Evolutionary conservation across 306 rosid genomes (phyloP).

Genomic region (Prosopis cineraria): DNA sequence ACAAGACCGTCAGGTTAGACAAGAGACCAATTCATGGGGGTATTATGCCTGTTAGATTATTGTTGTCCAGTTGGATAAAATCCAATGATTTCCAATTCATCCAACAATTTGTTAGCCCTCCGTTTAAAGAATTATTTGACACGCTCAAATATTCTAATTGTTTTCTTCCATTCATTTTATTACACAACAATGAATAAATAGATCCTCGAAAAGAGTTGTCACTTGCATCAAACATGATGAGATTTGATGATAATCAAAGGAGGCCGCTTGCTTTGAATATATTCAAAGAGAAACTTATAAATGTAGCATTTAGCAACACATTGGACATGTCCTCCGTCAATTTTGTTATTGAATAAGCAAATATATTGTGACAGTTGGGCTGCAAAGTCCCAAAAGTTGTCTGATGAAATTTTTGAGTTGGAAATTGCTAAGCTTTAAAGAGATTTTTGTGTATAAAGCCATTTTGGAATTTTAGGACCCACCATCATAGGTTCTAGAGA

Average conservation of each 20-base stretch:
- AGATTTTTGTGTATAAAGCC: conserved; percentile 28
- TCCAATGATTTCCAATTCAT: background rate
- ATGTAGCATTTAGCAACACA: background rate
- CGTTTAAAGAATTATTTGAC: background rate
- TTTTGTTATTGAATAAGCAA: background rate
- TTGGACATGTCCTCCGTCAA: conserved; percentile 24
- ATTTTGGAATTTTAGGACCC: conserved; percentile 27
- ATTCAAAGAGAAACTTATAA: background rate
- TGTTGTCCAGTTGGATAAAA: background rate
- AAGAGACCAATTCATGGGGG: background rate
- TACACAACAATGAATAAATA: background rate
- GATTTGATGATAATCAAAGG: background rate
- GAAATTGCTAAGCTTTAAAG: background rate
- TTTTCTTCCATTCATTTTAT: background rate
- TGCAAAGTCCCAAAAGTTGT: background rate
- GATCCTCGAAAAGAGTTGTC: background rate
- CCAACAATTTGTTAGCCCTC: background rate
- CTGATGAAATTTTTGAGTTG: background rate
- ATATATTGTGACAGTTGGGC: background rate
- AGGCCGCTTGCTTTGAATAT: conserved; percentile 28
- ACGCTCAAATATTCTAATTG: background rate
- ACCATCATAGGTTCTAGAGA: background rate
- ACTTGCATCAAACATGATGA: background rate
- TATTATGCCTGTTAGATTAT: background rate
- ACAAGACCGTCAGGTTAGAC: background rate